Conservation (phyloP, 2,329 filamentous ascomycete genomes). For the Diplodia mutila region DNA sequence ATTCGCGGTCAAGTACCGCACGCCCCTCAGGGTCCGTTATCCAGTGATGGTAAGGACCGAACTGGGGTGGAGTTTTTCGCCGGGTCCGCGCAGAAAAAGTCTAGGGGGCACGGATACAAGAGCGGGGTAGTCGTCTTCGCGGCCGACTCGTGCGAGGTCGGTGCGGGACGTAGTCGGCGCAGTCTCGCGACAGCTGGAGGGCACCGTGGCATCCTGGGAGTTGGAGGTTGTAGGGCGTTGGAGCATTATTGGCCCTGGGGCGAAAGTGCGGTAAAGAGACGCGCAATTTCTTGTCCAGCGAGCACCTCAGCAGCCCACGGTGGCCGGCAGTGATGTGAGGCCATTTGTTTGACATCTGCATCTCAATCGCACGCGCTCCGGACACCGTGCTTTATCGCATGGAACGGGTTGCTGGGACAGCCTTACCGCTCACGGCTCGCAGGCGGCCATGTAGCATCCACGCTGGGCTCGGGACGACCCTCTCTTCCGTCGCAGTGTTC, state of each 20-base stretch:
- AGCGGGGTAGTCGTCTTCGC: constrained; percentile 7
- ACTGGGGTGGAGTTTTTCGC: neutral
- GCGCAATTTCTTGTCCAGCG: neutral
- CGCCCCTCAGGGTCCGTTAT: neutral
- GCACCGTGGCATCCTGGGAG: neutral
- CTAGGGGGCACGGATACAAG: constrained; percentile 1
- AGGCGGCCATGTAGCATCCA: constrained; percentile 9
- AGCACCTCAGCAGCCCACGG: neutral
- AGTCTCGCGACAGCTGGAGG: neutral
- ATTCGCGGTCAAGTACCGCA: neutral
- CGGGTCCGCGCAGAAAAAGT: neutral
- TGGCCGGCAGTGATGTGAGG: neutral
- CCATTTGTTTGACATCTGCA: neutral
- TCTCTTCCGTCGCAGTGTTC: constrained; percentile 21
- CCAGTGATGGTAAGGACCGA: constrained; percentile 1
- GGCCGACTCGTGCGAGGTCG: constrained; percentile 3
- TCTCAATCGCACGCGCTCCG: neutral
- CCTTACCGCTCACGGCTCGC: constrained; percentile 11
- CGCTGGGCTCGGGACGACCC: constrained; percentile 23
- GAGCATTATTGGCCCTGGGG: constrained; percentile 5
- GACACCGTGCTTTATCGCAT: constrained; percentile 12
- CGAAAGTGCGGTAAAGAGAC: constrained; percentile 4
- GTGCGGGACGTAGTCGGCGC: constrained; percentile 8
- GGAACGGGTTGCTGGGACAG: constrained; percentile 9
- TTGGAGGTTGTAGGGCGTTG: neutral